Base-by-base conservation (phyloP, 169 alveolate species). In the Plasmodium malariae region DNA sequence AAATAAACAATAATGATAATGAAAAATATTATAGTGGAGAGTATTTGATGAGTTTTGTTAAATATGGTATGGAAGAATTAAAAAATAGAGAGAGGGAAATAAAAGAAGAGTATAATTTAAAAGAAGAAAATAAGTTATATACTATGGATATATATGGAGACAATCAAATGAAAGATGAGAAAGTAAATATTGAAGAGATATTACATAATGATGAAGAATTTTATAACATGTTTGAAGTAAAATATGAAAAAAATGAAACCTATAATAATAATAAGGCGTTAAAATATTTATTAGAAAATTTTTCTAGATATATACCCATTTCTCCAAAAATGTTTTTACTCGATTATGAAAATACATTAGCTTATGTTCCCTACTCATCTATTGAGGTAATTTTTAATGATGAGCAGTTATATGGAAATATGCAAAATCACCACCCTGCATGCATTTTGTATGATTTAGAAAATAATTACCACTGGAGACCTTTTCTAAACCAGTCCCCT, bases 361-460 rank as follows among this genome's bases (percentile, higher is more conserved):
- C 93, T 14, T 91, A 88, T 74, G 91, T 95, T 30, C 97, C 97
- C 2, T 95, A 95, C 54, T 87, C 96, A 9, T 94, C 97, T 11
- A 86, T 95, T 48, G 97, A 95, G 59, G 73, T 93, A n/a, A 92
- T 95, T 9, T 95, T 95, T 55, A 95, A 95, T 78, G 94, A 94
- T 59, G 92, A 93, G 51, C 97, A 95, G 57, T 69, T 95, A 45
- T 95, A 96, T 96, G 97, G 97, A 0, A 95, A 95, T 68, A 70
- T 95, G 74, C 97, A 95, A 55, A 95, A 93, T 69, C 97, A 95
- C 45, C 97, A 95, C 80, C 97, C 97, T 14, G 93, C 97, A 4
- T 90, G 96, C 49, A 95, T 95, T 32, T 32, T 93, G n/a, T 95
- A 95, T 93, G 97, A 95, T 59, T 91, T 95, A 21, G 96, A 94